Conservation (phyloP, 345 rosid species). For the Rhodamnia rubescens region DNA sequence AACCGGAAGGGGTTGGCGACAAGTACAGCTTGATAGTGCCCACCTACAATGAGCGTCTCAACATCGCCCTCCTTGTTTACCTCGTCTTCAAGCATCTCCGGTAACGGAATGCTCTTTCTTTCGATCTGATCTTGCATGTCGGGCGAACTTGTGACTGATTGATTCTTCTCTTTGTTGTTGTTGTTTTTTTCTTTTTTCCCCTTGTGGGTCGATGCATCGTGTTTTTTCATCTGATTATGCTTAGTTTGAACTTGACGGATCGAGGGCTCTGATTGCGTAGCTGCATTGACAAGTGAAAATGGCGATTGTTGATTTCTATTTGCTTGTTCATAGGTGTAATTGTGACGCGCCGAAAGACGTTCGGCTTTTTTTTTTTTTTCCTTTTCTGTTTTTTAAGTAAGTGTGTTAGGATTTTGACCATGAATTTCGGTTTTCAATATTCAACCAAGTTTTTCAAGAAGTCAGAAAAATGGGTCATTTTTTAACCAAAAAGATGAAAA, state of each 20-base stretch:
- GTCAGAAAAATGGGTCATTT: not conserved
- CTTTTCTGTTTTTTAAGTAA: not conserved
- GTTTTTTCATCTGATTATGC: not conserved
- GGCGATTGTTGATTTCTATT: not conserved
- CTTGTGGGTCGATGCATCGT: not conserved
- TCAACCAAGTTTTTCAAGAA: not conserved
- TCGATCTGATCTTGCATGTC: not conserved
- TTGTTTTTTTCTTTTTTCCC: not conserved
- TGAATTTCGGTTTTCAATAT: not conserved
- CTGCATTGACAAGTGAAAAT: not conserved
- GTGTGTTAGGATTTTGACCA: not conserved
- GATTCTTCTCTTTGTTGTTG: not conserved
- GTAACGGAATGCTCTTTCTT: conserved; percentile 3
- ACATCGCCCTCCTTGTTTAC: conserved; percentile 77
- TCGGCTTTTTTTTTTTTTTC: not conserved
- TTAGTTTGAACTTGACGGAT: not conserved
- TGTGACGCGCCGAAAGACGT: not conserved
- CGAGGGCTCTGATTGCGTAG: not conserved
- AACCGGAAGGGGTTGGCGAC: conserved; percentile 16
- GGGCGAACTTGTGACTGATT: not conserved
- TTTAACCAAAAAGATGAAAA: not conserved
- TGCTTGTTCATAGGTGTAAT: not conserved
- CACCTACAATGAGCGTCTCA: conserved; percentile 93
- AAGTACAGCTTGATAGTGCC: conserved; percentile 86
- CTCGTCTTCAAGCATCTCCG: conserved; percentile 89